Evolutionary conservation across 140 eudicot genomes (phyloP), one percentile per base, ranked within the genome.

Genomic region (Bidens hawaiensis): DNA sequence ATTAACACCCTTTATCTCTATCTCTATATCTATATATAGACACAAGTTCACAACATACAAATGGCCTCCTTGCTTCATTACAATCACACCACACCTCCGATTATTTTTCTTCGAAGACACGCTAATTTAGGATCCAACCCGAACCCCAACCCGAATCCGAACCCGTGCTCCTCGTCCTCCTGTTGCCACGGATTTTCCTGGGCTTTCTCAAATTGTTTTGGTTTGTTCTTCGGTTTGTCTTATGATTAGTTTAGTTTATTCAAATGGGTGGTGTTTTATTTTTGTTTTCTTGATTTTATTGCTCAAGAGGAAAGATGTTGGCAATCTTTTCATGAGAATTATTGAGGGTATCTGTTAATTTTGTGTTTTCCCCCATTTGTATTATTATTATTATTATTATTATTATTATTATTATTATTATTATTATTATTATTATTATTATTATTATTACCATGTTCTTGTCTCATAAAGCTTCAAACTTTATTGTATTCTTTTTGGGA

Each of bases 41-140:
- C 18, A 47, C 7, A 50, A n/a, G n/a, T n/a, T n/a, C 15, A 61
- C 21, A 28, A 33, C 59, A n/a, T 64, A 72, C 49, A 74, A n/a
- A 79, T 80, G 85, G 78, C 76, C 24, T 72, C 87, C 15, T 46
- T 60, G 68, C 75, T 76, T 66, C 69, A 77, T 52, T 73, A 60
- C 53, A 45, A 45, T 3, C 34, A 52, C 59, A 50, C 60, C 4
- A 64, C 73, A 25, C 62, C 76, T 16, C 61, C 68, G 11, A 1
- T 71, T 46, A 57, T 70, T 69, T 47, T 48, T 28, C 79, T 42
- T 45, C 63, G 71, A 69, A 71, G 63, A 70, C 23, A 47, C 63
- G 66, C 64, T 36, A 69, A 62, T 65, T 66, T 74, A 6, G 78
- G 59, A 43, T 55, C 79, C 51, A 62, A 41, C 21, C 47, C 75